Conservation (phyloP, 208 protist species). For the Kentomonas sorsogonicus region DNA sequence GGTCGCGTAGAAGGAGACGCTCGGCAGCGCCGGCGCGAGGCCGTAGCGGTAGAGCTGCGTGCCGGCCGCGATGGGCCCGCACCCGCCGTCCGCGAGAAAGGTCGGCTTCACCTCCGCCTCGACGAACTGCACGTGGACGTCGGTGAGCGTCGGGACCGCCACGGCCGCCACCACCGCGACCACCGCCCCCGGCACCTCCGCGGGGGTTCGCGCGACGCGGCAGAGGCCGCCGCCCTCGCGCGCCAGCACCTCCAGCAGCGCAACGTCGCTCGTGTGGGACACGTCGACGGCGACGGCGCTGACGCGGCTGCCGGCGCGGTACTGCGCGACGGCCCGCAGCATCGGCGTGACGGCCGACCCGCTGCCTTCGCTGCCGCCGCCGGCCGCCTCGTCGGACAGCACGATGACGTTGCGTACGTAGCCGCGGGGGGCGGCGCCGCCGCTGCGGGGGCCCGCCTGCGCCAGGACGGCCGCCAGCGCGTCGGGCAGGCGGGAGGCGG, state of each 20-base stretch:
- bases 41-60: conserved; percentile 34
- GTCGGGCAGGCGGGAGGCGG: conserved; percentile 24
- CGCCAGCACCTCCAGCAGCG: conserved; percentile 48
- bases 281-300: conserved; percentile 42
- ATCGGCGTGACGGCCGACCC: conserved; percentile 21
- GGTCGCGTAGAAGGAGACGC: conserved; percentile 9
- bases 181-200: conserved; percentile 23
- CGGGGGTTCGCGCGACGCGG: conserved; percentile 8
- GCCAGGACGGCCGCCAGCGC: conserved; percentile 28
- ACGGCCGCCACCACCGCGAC: conserved; percentile 23
- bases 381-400: conserved; percentile 40
- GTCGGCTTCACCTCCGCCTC: conserved; percentile 17
- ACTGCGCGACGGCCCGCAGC: conserved; percentile 16
- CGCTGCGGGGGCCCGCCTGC: conserved; percentile 10
- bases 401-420: conserved; percentile 70
- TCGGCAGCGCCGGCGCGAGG: conserved; percentile 21
- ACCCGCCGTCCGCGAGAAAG: conserved; percentile 20
- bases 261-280: conserved; percentile 11
- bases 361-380: conserved; percentile 7
- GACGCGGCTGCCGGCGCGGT: conserved; percentile 29
- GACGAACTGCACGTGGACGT: conserved; percentile 22
- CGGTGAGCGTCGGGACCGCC: conserved; percentile 51
- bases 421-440: conserved; percentile 30
- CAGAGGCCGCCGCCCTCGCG: conserved; percentile 37
- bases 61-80: conserved; percentile 33